Conservation (phyloP, 495 filamentous ascomycete species). For the Amphirosellinia nigrospora region DNA sequence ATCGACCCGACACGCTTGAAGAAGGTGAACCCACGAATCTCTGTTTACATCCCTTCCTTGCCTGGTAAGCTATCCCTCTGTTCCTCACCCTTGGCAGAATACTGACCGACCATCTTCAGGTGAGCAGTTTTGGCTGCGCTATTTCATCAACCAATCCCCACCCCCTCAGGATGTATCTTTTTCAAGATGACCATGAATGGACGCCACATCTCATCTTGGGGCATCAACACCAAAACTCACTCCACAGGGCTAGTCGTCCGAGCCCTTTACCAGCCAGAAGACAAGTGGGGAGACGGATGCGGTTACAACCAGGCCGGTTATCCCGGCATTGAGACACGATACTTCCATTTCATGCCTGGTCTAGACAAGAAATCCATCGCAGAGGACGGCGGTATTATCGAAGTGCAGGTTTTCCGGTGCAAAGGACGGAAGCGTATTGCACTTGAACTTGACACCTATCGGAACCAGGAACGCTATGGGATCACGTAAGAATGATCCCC, state of each 20-base stretch:
- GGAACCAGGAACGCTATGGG: constrained; percentile 49
- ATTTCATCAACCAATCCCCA: constrained; percentile 41
- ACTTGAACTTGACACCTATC: constrained; percentile 44
- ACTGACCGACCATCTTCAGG: constrained; percentile 38
- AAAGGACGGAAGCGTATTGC: constrained; percentile 43
- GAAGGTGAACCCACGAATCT: constrained; percentile 47
- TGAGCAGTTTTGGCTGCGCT: constrained; percentile 53
- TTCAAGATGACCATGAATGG: constrained; percentile 61
- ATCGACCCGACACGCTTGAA: constrained; percentile 32
- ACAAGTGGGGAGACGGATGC: constrained; percentile 30
- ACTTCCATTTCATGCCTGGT: constrained; percentile 49
- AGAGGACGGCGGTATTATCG: constrained; percentile 59
- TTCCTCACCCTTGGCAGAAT: not conserved
- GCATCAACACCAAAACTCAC: constrained; percentile 42
- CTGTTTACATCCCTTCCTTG: constrained; percentile 57
- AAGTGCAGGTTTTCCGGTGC: constrained; percentile 57
- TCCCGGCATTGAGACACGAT: constrained; percentile 48
- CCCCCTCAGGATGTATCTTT: constrained; percentile 48
- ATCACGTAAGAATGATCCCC: constrained; percentile 47
- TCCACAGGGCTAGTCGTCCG: constrained; percentile 46
- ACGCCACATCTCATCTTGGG: constrained; percentile 53
- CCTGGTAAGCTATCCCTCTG: constrained; percentile 43
- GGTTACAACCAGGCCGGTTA: not conserved
- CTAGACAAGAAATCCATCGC: constrained; percentile 44
- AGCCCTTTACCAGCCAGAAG: constrained; percentile 51